Evolutionary conservation across 345 rosid genomes (phyloP).

Genomic region (Microthlaspi erraticum): DNA sequence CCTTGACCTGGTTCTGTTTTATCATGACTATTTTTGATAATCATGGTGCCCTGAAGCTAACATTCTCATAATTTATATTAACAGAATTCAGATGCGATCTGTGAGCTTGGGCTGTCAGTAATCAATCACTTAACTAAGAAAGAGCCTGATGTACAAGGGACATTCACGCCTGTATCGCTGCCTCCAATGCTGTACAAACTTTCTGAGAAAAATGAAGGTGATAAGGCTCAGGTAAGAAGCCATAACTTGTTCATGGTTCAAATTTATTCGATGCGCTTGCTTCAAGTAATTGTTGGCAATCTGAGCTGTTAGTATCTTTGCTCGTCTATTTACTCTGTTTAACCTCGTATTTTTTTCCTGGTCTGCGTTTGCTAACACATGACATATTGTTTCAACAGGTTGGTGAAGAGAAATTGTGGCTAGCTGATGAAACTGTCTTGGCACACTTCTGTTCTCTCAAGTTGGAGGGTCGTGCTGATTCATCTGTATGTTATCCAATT

Average conservation of each 20-base stretch:
- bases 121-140: conserved; percentile 59
- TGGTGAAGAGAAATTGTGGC: conserved; percentile 70
- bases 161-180: conserved; percentile 52
- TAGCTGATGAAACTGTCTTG: conserved; percentile 76
- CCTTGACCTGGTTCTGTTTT: conserved; percentile 26
- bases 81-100: conserved; percentile 91
- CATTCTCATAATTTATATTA: conserved; percentile 38
- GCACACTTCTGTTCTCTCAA: conserved; percentile 75
- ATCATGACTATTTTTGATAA: conserved; percentile 5
- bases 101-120: conserved; percentile 85
- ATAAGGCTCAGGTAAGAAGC: conserved; percentile 60
- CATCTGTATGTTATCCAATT: conserved; percentile 54
- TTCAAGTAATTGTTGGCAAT: conserved; percentile 17
- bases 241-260: conserved; percentile 18
- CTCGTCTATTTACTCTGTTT: conserved; percentile 2
- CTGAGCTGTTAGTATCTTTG: conserved; percentile 18
- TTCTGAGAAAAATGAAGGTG: conserved; percentile 63
- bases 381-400: conserved; percentile 54
- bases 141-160: conserved; percentile 54
- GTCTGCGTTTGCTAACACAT: conserved; percentile 29
- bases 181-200: conserved; percentile 71
- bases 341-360: conserved; percentile 18
- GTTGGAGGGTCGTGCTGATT: conserved; percentile 56
- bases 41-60: conserved; percentile 33
- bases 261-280: conserved; percentile 10